Conservation (phyloP, 83 land plant species). For the Larix sibirica region DNA sequence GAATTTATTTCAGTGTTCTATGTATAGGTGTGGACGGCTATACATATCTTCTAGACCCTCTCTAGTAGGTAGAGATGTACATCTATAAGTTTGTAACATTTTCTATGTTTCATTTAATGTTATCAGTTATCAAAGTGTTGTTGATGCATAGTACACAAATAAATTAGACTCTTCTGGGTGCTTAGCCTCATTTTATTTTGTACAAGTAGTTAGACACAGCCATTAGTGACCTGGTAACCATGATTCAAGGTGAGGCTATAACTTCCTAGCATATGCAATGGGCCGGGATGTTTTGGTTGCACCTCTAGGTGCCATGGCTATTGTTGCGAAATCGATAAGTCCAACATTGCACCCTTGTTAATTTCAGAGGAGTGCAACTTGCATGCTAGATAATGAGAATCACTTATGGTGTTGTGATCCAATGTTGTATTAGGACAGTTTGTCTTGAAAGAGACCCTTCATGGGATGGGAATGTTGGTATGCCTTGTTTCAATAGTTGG, state of each 20-base stretch:
- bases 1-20: background rate
- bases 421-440: slow-evolving; percentile 56
- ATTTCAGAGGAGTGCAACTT: background rate
- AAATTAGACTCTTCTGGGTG: background rate
- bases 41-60: background rate
- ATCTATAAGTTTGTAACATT: slow-evolving; percentile 38
- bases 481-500: slow-evolving; percentile 83
- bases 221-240: slow-evolving; percentile 25
- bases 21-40: slow-evolving; percentile 71
- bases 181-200: background rate
- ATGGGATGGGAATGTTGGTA: slow-evolving; percentile 64
- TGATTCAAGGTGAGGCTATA: slow-evolving; percentile 71
- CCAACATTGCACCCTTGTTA: background rate
- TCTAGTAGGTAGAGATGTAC: slow-evolving; percentile 78
- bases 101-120: too few species aligned
- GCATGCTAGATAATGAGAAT: slow-evolving; percentile 11
- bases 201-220: background rate
- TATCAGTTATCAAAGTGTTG: too few species aligned
- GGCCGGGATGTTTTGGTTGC: slow-evolving; percentile 33
- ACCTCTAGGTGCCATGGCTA: slow-evolving; percentile 34
- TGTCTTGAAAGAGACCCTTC: slow-evolving; percentile 66
- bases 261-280: slow-evolving; percentile 38
- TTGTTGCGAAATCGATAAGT: slow-evolving; percentile 22
- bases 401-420: background rate
- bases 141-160: too few species aligned